Evolutionary conservation across 495 filamentous ascomycete species (phyloP), one percentile per base, ranked within the genome.

Genomic region (Lophiotrema nucula): DNA sequence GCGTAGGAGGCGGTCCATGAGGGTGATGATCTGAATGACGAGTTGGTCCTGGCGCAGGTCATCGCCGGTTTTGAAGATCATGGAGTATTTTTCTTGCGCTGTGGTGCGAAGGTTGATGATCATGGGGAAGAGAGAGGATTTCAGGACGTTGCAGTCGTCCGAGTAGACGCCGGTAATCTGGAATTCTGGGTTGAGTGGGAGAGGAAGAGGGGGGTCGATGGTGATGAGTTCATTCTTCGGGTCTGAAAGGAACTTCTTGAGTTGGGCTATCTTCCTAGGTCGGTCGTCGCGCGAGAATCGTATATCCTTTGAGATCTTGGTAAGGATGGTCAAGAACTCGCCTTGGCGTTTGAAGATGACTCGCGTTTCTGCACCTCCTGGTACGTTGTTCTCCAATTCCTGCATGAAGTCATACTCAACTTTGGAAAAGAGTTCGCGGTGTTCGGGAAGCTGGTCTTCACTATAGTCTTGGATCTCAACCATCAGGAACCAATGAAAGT

Each of bases 401-500:
- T 79, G 73, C 88, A 97, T 96, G 74, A 97, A 97, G 68, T 97
- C 90, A 64, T 88, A 97, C 58, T 92, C 90, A 23, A 97, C 88
- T 47, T 90, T 90, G 10, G 86, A 83, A 69, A 96, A 97, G 19
- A 99, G 82, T 47, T 87, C 85, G 24, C 86, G 89, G 56, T 90
- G 86, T 46, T 84, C 82, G 18, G 81, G 79, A 1, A 80, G 71
- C 54, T 90, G 88, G 11, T 86, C 83, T 5, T 82, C 81, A 49
- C 83, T 87, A 49, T 84, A 80, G 64, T 97, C 91, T 66, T 96
- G 92, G 33, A 85, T 89, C 70, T 99, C 95, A 2, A 97, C 95
- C 83, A 96, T 96, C 1, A 99, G 77, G 69, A 97, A 99, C 93
- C 93, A 99, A 71, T 95, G 90, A 43, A 99, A 81, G 69, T 90